Conservation (phyloP, 306 rosid species). For the Corylus avellana region DNA sequence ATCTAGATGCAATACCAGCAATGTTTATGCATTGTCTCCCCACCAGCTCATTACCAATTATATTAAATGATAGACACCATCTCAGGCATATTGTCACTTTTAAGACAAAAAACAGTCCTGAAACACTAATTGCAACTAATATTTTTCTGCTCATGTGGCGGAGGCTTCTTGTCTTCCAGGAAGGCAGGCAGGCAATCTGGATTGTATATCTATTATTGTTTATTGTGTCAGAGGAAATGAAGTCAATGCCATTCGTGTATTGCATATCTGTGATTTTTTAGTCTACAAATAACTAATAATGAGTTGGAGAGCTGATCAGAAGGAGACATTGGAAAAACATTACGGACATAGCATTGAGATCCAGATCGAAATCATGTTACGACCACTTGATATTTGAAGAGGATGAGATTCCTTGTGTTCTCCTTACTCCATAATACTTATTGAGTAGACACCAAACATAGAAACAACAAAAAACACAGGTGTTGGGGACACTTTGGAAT, state of each 20-base stretch:
- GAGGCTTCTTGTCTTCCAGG: neutral
- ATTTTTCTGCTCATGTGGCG: neutral
- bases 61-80: too few relatives aligned
- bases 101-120: too few relatives aligned
- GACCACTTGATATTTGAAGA: constrained; percentile 23
- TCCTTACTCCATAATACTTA: constrained; percentile 19
- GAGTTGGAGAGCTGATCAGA: neutral
- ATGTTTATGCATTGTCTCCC: too few relatives aligned
- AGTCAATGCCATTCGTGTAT: neutral
- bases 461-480: too few relatives aligned
- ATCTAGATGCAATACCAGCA: neutral
- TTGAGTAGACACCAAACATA: too few relatives aligned
- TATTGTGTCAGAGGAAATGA: neutral
- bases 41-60: too few relatives aligned
- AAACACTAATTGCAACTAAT: neutral
- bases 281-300: neutral
- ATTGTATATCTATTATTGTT: too few relatives aligned
- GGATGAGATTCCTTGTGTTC: constrained; percentile 24
- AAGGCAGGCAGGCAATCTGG: neutral
- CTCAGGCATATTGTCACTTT: too few relatives aligned
- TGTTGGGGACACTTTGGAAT: too few relatives aligned
- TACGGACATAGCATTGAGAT: constrained; percentile 14
- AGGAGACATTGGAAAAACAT: constrained; percentile 22
- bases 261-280: neutral
- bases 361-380: constrained; percentile 16